phyloP scores from a whole-genome alignment of 495 filamentous ascomycete species.

The Bacidia rubella region DNA sequence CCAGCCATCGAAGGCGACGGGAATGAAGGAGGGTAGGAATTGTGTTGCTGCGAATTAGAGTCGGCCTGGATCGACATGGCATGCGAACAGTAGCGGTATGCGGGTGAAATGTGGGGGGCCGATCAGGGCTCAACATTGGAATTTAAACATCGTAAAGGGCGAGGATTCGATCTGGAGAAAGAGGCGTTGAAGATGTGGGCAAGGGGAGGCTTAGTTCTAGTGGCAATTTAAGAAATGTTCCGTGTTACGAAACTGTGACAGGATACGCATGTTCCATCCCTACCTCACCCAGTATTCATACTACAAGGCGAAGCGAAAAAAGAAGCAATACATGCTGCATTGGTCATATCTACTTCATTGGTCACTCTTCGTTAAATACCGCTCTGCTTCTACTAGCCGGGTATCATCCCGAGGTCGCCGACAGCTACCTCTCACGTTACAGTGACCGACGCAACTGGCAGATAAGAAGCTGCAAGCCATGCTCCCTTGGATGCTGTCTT shows the following conservation, averaged over 20 bases:
- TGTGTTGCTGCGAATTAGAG: slow-evolving; percentile 22
- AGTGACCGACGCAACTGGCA: background rate
- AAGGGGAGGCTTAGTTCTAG: background rate
- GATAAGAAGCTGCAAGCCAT: background rate
- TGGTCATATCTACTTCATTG: background rate
- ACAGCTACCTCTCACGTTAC: background rate
- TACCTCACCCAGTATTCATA: background rate
- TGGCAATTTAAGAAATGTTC: slow-evolving; percentile 1
- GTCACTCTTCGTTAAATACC: too few relatives aligned
- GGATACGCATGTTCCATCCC: background rate
- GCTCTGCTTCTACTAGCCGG: too few relatives aligned
- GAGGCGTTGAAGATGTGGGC: background rate
- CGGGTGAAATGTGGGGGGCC: slow-evolving; percentile 7
- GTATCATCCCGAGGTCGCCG: background rate
- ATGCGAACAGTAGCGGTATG: background rate
- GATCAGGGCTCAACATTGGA: background rate
- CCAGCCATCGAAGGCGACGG: slow-evolving; percentile 40
- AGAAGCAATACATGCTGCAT: background rate
- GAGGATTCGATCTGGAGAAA: background rate
- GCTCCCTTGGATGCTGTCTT: background rate
- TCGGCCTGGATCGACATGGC: slow-evolving; percentile 12
- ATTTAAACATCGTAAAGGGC: background rate
- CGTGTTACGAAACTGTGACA: background rate
- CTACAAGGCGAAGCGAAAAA: background rate
- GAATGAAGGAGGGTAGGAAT: slow-evolving; percentile 44